Base-by-base conservation (phyloP, 2,329 filamentous ascomycete species). In the Trichothecium sympodiale region DNA sequence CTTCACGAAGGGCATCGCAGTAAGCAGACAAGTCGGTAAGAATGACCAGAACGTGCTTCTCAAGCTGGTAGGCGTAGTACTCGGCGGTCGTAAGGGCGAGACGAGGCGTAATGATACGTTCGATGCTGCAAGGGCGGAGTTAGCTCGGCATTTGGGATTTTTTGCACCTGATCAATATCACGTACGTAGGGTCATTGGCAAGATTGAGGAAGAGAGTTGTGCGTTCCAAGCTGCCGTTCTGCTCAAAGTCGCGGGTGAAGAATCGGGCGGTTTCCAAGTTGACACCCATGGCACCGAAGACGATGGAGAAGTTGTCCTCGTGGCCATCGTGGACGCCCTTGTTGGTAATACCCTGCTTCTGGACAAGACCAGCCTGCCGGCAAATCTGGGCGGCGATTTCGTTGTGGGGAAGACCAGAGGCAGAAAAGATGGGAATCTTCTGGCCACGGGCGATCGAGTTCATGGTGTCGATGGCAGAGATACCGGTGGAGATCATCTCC, bases 401-500 rank as follows among this genome's bases (percentile, higher is more conserved):
- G 67, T 98, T 98, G 69, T 98, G 93, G 28, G 93, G 93, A 40
- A 98, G 77, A 87, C 91, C 91, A 41, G 91, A 80, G 37, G 91
- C 87, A 17, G 91, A 98, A 77, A 98, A 98, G 54, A 98, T 98
- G 50, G 93, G 91, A 47, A 98, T 98, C 74, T 98, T 98, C 62
- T 98, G 91, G 43, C 91, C 91, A 76, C 91, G 87, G 46, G 93
- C 91, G 61, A 96, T 94, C 43, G 83, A 88, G 71, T 87, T 87
- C 89, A 96, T 96, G 42, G 88, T 94, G 59, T 96, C 89, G 54
- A 98, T 96, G 56, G 91, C 88, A 43, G 89, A 96, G 61, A 98
- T 98, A 78, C 91, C 91, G 33, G 91, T 98, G 26, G 89, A 91
- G 54, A 98, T 96, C 89, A 98, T 98, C 67, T 98, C 93, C 69